These are phyloP conservation scores for Termitomyces sp. DNA, from an alignment of 768 basidiomycete genomes.

Conservation along the genomic window DNA sequence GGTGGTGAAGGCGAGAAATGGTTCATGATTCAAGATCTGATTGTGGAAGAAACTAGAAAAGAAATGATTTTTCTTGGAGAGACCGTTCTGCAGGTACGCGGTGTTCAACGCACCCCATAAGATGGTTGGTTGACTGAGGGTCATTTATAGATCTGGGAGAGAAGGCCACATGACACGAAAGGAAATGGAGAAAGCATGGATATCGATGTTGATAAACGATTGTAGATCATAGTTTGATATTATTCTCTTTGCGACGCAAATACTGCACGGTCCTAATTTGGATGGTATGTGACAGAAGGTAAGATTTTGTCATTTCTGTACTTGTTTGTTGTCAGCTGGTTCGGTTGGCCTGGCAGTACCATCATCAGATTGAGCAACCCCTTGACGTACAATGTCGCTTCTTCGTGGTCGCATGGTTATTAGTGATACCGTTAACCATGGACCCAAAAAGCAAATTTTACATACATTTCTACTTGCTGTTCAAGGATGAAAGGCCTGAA, in stretches of 20 bases:
- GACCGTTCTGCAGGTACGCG: constrained; percentile 84
- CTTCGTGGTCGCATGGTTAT: constrained; percentile 10
- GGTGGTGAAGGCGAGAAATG: constrained; percentile 88
- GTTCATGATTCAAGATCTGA: constrained; percentile 95
- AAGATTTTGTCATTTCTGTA: neutral
- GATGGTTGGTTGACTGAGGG: constrained; percentile 15
- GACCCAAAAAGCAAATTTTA: neutral
- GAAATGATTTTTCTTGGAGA: constrained; percentile 99
- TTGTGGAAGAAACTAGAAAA: constrained; percentile 93
- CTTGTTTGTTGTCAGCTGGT: neutral
- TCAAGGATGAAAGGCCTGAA: constrained; percentile 51
- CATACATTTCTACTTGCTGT: constrained; percentile 18
- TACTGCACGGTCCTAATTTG: no score
- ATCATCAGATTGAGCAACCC: neutral
- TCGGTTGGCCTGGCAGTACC: neutral
- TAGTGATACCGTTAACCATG: neutral
- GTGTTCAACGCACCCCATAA: constrained; percentile 7
- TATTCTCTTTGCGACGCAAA: no score
- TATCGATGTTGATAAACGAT: constrained; percentile 25
- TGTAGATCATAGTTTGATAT: neutral
- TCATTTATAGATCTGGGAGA: constrained; percentile 59
- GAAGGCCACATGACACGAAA: constrained; percentile 34
- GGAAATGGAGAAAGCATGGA: constrained; percentile 30
- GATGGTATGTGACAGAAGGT: neutral
- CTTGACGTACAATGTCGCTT: constrained; percentile 2